Base-by-base conservation (phyloP, 169 alveolate species). In the Plasmodium fragile region DNA sequence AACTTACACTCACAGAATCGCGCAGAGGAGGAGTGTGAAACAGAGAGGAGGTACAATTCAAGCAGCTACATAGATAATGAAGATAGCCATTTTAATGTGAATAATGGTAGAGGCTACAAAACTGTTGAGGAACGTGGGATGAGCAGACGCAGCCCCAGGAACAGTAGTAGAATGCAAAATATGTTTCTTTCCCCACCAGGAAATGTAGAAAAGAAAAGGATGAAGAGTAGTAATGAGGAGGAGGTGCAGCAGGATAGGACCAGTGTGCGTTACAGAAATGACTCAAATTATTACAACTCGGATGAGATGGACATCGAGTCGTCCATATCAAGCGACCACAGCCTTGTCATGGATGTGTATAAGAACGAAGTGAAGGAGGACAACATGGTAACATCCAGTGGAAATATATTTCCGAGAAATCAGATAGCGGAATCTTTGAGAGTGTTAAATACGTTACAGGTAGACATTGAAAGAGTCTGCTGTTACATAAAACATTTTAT, bases 381-480 rank as follows among this genome's bases (percentile, higher is more conserved):
- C 3, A 28, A 45, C 0, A 28, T 16, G 28, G 49, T 10, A 22
- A 73, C 7, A 53, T 73, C 25, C 25, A 71, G 69, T 55, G 90
- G 71, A 53, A 90, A 80, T 69, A 4, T 90, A 43, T 90, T 90
- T 69, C 89, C 94, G 16, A 53, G 45, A 69, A 16, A 28, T 32
- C 85, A 90, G 36, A 90, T 90, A 69, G 53, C 72, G 36, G 94
- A 90, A 80, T 90, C 94, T 3, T 69, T 90, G 55, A 80, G 71
- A 52, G 92, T 90, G 11, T 71, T 90, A 70, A 90, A 90, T 49
- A 90, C 94, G 53, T 65, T 90, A 49, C 94, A 90, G 36, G 91
- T 90, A 18, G 94, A 90, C 25, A 90, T 90, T 16, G 94, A 90
- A 80, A 79, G 85, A 70, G 94, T 90, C 5, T 90, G 94, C 82